These are phyloP conservation scores for Castanea crenata DNA, from an alignment of 306 rosid genomes.

Conservation along the genomic window DNA sequence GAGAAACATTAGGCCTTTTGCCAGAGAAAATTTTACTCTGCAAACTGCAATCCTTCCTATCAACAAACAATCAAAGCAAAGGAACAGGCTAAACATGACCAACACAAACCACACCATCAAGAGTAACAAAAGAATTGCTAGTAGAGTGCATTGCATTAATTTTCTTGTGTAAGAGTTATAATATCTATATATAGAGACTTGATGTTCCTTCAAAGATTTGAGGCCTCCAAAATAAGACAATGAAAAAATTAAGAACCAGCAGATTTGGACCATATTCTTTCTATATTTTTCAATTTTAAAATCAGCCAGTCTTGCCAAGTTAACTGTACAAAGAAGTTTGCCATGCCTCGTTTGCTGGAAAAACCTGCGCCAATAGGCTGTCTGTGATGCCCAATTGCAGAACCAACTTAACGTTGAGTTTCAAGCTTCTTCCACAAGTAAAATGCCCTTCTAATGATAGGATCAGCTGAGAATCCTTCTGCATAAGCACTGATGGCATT, in stretches of 20 bases:
- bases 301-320: not conserved
- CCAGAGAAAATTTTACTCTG: no score
- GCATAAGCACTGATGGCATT: conserved; percentile 85
- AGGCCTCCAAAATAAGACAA: not conserved
- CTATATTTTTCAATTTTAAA: not conserved
- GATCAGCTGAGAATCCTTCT: conserved; percentile 83
- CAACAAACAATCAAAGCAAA: not conserved
- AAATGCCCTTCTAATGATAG: conserved; percentile 58
- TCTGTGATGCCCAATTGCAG: not conserved
- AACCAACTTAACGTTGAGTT: not conserved
- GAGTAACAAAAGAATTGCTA: not conserved
- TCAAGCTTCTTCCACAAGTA: conserved; percentile 46
- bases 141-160: not conserved
- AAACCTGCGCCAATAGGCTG: not conserved
- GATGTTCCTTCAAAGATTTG: not conserved
- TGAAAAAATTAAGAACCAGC: not conserved
- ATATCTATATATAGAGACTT: not conserved
- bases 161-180: not conserved
- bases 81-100: not conserved
- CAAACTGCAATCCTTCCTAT: no score
- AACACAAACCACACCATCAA: not conserved
- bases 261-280: not conserved
- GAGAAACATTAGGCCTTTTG: no score
- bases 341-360: not conserved
- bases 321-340: not conserved